These are phyloP conservation scores for Dendrocalamus sinicus DNA, from an alignment of 176 grass and related monocot species.

Conservation along the genomic window DNA sequence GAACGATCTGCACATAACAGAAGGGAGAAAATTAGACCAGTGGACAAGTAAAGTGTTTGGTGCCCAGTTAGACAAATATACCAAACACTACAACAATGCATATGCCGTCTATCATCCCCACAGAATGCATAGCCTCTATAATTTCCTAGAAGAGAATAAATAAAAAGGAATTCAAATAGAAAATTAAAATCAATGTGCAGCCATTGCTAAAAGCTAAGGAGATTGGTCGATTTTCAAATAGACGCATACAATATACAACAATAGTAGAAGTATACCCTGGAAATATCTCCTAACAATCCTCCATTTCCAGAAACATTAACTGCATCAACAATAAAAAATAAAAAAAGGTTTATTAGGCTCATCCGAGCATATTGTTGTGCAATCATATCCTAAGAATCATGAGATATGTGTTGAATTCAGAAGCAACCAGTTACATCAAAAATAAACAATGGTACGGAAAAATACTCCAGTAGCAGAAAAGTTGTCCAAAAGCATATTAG, in stretches of 20 bases:
- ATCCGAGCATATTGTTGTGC: background rate
- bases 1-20: slow-evolving; percentile 64
- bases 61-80: slow-evolving; percentile 19
- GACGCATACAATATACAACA: background rate
- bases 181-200: background rate
- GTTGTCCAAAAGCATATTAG: background rate
- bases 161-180: slow-evolving; percentile 2
- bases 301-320: slow-evolving; percentile 65
- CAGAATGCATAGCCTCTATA: slow-evolving; percentile 31
- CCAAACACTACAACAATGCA: slow-evolving; percentile 33
- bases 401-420: background rate
- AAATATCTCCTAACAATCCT: slow-evolving; percentile 65
- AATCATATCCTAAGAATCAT: slow-evolving; percentile 5
- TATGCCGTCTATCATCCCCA: slow-evolving; percentile 33
- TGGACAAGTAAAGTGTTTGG: background rate
- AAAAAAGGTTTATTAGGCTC: slow-evolving; percentile 16
- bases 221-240: background rate
- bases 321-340: slow-evolving; percentile 36
- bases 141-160: slow-evolving; percentile 41
- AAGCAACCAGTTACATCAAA: background rate
- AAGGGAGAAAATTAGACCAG: slow-evolving; percentile 16
- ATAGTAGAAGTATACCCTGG: slow-evolving; percentile 57
- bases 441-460: background rate
- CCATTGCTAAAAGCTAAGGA: slow-evolving; percentile 13
- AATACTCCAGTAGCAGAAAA: background rate